Base-by-base conservation (phyloP, 2,329 filamentous ascomycete species). In the Curvularia spicifera region DNA sequence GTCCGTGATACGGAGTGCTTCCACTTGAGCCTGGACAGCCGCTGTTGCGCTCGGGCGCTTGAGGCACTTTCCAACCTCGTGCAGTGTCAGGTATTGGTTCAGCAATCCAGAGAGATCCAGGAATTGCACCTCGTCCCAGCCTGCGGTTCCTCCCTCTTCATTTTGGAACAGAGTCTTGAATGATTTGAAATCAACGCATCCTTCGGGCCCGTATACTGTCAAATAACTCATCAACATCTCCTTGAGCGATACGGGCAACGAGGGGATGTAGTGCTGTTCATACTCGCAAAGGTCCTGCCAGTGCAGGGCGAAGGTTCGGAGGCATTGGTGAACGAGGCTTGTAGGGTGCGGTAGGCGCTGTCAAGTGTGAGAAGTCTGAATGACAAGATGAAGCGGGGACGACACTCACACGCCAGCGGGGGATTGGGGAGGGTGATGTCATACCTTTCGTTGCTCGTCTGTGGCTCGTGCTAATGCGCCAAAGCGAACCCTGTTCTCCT, bases 251-350 rank as follows among this genome's bases (percentile, higher is more conserved):
- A 78, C 72, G 0, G 86, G 84, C 12, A 88, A 66, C 3, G 81
- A 76, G 1, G 79, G 76, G 2, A 89, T 71, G 49, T 83, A 84
- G 18, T 82, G 75, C 54, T 83, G 81, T 64, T 88, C 85, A 61
- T 86, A 86, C 51, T 83, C 79, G 26, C 83, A 71, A 59, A 88
- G 81, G 72, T 82, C 81, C 9, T 79, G 71, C 86, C 86, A 89
- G 24, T 85, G 80, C 24, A 72, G 66, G 2, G 85, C 84, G 65
- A 88, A 81, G 0, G 79, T 78, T 63, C 83, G 85, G 37, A 89
- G 68, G 15, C 81, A 71, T 5, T 78, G 68, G 71, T 87, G 81
- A 45, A 82, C 62, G 7, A 89, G 73, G 51, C 80, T 84, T 35
- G 68, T 62, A 7, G 61, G 45, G 1, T 59, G 60, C 18, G 72